A percentile compares a stretch with the other conserved stretches of the same genome.
Evolutionary conservation across 1,284 basidiomycete genomes (phyloP).

Genomic region (Apiotrichum sp.): DNA sequence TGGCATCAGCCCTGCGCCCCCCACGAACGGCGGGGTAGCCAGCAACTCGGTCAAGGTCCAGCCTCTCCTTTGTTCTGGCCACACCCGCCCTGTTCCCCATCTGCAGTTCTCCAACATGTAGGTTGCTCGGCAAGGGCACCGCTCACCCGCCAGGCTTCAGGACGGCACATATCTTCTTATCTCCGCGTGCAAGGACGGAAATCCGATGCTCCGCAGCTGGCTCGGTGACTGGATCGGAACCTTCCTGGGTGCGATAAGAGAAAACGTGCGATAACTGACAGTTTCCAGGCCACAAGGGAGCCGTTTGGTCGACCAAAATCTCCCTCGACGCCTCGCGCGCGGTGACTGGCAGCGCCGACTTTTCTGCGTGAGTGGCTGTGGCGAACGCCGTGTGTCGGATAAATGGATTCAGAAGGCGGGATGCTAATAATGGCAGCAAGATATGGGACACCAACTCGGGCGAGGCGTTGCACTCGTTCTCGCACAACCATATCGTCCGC

Average conservation of each 20-base stretch:
- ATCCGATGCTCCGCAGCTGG: slow-evolving; percentile 93
- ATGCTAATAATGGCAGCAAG: slow-evolving; percentile 56
- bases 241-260: slow-evolving; percentile 60
- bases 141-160: slow-evolving; percentile 48
- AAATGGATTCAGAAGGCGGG: background rate
- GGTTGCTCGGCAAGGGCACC: slow-evolving; percentile 21
- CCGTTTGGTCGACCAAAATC: slow-evolving; percentile 95
- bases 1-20: background rate
- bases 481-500: slow-evolving; percentile 96
- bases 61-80: slow-evolving; percentile 53
- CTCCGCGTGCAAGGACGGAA: slow-evolving; percentile 93
- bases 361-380: slow-evolving; percentile 69
- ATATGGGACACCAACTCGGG: slow-evolving; percentile 97
- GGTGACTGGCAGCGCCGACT: slow-evolving; percentile 92
- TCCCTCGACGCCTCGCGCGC: slow-evolving; percentile 79
- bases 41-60: slow-evolving; percentile 35
- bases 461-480: slow-evolving; percentile 78
- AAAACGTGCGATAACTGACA: background rate
- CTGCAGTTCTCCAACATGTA: slow-evolving; percentile 71
- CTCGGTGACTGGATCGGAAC: slow-evolving; percentile 99
- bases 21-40: slow-evolving; percentile 7
- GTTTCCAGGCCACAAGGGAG: slow-evolving; percentile 78
- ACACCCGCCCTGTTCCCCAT: slow-evolving; percentile 78
- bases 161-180: slow-evolving; percentile 81
- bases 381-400: background rate